These are phyloP conservation scores for Dicorynia guianensis DNA, from an alignment of 306 rosid species.

Conservation along the genomic window DNA sequence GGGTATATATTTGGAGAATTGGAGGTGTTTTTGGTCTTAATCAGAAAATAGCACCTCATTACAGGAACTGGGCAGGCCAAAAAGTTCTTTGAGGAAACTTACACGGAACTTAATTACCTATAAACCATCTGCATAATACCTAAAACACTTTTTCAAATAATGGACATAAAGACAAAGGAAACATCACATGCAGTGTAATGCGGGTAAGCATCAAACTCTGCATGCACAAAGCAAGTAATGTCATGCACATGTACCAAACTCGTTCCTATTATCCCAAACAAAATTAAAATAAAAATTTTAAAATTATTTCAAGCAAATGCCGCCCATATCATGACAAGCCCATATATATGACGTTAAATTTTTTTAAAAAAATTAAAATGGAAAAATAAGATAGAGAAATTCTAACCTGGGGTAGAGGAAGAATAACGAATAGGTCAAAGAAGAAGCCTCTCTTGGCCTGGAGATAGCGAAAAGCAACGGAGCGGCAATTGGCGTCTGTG, in stretches of 20 bases:
- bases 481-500: conserved; percentile 34
- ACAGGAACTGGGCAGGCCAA: too few species aligned
- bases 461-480: conserved; percentile 59
- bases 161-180: conserved; percentile 29
- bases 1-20: too few species aligned
- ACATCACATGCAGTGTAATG: conserved; percentile 32
- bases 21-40: too few species aligned
- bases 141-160: not conserved
- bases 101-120: too few species aligned
- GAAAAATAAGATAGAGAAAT: not conserved
- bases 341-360: not conserved
- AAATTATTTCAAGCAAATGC: not conserved
- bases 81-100: too few species aligned
- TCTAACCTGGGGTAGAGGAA: conserved; percentile 89
- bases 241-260: conserved; percentile 4
- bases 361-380: not conserved
- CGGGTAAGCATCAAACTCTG: conserved; percentile 6
- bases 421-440: conserved; percentile 84
- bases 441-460: conserved; percentile 65
- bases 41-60: too few species aligned
- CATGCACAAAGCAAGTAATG: conserved; percentile 36
- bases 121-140: not conserved
- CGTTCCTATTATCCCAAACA: too few species aligned
- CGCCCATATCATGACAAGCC: not conserved
- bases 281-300: not conserved